Conservation (phyloP, 1,284 basidiomycete genomes). For the Chiua sp. region DNA sequence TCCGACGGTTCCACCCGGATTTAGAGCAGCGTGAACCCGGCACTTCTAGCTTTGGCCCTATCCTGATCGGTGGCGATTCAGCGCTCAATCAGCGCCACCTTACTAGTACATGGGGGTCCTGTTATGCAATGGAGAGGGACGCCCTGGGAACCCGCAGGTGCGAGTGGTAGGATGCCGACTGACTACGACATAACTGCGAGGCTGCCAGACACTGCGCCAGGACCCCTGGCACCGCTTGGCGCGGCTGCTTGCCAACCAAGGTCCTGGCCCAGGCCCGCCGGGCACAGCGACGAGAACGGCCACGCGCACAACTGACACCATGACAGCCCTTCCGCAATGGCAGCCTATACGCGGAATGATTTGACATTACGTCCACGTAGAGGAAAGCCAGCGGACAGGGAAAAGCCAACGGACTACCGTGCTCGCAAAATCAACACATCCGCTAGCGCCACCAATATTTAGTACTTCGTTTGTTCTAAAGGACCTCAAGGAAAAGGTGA, state of each 20-base stretch:
- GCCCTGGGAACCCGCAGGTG: no score
- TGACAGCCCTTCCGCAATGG: constrained; percentile 25
- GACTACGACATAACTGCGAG: no score
- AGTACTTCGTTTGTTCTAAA: constrained; percentile 23
- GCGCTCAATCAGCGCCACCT: not conserved
- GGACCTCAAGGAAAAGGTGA: constrained; percentile 28
- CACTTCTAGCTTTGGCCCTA: not conserved
- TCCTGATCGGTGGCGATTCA: not conserved
- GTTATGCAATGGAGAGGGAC: not conserved
- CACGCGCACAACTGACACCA: not conserved
- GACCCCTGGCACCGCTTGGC: no score
- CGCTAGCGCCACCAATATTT: not conserved
- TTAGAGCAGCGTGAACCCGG: not conserved
- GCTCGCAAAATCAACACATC: not conserved
- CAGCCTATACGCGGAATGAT: constrained; percentile 18
- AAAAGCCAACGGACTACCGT: constrained; percentile 10
- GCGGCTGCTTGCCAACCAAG: no score
- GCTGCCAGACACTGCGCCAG: no score
- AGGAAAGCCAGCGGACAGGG: constrained; percentile 7
- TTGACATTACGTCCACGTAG: constrained; percentile 11
- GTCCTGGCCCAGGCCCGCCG: no score
- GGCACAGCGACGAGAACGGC: not conserved
- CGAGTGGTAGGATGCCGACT: no score
- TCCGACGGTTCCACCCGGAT: no score
- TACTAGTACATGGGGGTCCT: not conserved